phyloP scores from a whole-genome alignment of 805 yeast genomes.

The Lachancea quebecensis region DNA sequence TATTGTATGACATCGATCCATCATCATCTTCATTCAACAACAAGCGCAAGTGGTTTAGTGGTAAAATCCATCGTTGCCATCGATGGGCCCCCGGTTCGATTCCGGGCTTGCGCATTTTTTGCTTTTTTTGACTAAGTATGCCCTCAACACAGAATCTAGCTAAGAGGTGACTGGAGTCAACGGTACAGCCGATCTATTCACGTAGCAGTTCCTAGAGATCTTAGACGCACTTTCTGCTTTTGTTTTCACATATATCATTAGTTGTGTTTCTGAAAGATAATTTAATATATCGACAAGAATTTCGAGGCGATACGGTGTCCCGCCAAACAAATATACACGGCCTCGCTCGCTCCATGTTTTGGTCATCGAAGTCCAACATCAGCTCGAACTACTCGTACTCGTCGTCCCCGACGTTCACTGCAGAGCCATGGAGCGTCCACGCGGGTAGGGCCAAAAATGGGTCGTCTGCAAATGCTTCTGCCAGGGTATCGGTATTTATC shows the following conservation, averaged over 20 bases:
- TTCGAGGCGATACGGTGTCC: too few species aligned
- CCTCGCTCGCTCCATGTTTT: slow-evolving; percentile 16
- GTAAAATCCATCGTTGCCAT: slow-evolving; percentile 9
- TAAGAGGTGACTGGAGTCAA: too few species aligned
- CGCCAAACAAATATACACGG: too few species aligned
- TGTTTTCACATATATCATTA: too few species aligned
- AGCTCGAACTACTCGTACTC: slow-evolving; percentile 63
- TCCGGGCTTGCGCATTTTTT: slow-evolving; percentile 8
- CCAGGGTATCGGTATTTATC: slow-evolving; percentile 72
- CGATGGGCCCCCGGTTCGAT: slow-evolving; percentile 10
- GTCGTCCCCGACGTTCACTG: slow-evolving; percentile 59
- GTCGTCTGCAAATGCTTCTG: slow-evolving; percentile 30
- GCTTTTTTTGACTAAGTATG: neutral
- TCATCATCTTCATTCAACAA: too few species aligned
- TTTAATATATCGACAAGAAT: too few species aligned
- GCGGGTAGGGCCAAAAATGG: slow-evolving; percentile 70
- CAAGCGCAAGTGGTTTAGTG: slow-evolving; percentile 9
- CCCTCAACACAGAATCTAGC: too few species aligned
- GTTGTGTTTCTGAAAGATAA: too few species aligned
- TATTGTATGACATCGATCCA: too few species aligned
- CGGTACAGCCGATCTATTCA: too few species aligned
- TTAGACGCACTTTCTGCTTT: too few species aligned
- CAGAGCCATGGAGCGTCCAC: slow-evolving; percentile 79
- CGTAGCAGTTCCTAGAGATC: too few species aligned
- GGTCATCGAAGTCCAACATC: slow-evolving; percentile 45